Evolutionary conservation across 148 eudicot species (phyloP).

Genomic region (Euryodendron excelsum): DNA sequence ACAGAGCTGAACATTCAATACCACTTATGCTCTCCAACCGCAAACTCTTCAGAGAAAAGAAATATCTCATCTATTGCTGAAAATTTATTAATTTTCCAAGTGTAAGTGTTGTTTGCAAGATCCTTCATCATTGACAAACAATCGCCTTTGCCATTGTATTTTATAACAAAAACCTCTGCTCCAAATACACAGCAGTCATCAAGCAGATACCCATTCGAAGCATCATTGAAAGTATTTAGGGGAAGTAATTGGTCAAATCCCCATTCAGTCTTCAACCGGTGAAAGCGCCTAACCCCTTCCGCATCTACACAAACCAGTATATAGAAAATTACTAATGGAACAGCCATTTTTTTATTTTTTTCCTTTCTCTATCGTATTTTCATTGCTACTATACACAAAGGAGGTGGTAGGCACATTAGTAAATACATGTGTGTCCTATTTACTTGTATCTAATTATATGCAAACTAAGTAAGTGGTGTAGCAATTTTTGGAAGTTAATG

Average conservation of each 20-base stretch:
- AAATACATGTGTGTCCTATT: too few species aligned
- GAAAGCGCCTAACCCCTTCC: not conserved
- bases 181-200: not conserved
- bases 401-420: too few species aligned
- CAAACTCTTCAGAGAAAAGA: not conserved
- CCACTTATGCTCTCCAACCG: not conserved
- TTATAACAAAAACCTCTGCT: conserved; percentile 5
- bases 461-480: too few species aligned
- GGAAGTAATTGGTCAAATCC: conserved; percentile 3
- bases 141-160: not conserved
- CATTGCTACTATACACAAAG: too few species aligned
- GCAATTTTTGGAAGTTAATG: too few species aligned
- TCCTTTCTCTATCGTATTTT: too few species aligned
- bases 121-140: not conserved
- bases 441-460: too few species aligned
- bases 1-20: not conserved
- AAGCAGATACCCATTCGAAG: not conserved
- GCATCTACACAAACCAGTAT: not conserved
- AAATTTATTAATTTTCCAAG: not conserved
- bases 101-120: not conserved
- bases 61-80: not conserved
- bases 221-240: not conserved
- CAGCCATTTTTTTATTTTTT: too few species aligned
- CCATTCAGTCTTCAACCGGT: not conserved
- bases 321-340: too few species aligned